A percentile compares a stretch with the other conserved stretches of the same genome.
These are phyloP conservation scores for Ustilago cynodontis DNA, from an alignment of 1,284 basidiomycete species.

Conservation along the genomic window DNA sequence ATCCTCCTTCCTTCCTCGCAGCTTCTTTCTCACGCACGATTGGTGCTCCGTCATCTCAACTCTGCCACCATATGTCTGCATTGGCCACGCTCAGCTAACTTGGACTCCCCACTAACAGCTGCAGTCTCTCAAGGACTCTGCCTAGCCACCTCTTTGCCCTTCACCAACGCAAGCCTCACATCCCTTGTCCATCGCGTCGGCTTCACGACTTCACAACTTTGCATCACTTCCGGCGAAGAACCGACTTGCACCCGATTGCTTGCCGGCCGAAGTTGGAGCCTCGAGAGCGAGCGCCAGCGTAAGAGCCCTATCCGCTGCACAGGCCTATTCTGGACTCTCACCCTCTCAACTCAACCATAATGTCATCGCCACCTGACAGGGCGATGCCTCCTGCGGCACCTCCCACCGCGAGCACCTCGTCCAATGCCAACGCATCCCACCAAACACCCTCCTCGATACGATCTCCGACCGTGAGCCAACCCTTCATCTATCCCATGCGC, in stretches of 20 bases:
- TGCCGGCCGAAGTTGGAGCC: not conserved
- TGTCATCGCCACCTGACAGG: conserved; percentile 33
- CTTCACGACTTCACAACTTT: not conserved
- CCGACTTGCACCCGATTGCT: conserved; percentile 9
- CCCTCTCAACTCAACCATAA: not conserved
- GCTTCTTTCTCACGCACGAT: too few species aligned
- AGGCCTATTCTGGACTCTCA: not conserved
- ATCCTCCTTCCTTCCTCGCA: too few species aligned
- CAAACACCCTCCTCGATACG: conserved; percentile 24
- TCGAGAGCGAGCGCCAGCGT: not conserved
- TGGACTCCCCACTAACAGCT: not conserved
- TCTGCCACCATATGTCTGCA: too few species aligned
- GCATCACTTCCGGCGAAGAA: not conserved
- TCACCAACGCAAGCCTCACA: not conserved
- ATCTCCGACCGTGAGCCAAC: conserved; percentile 44
- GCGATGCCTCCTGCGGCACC: conserved; percentile 17
- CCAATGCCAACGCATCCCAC: conserved; percentile 5
- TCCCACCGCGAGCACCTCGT: conserved; percentile 10
- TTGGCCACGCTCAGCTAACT: too few species aligned
- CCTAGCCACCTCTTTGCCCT: not conserved
- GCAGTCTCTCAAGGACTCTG: not conserved
- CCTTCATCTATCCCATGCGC: conserved; percentile 65
- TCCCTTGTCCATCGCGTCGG: not conserved
- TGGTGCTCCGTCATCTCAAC: too few species aligned
- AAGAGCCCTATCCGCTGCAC: not conserved